Evolutionary conservation across 116 monocot species (phyloP).

Genomic region (Dioscorea cayenensis): DNA sequence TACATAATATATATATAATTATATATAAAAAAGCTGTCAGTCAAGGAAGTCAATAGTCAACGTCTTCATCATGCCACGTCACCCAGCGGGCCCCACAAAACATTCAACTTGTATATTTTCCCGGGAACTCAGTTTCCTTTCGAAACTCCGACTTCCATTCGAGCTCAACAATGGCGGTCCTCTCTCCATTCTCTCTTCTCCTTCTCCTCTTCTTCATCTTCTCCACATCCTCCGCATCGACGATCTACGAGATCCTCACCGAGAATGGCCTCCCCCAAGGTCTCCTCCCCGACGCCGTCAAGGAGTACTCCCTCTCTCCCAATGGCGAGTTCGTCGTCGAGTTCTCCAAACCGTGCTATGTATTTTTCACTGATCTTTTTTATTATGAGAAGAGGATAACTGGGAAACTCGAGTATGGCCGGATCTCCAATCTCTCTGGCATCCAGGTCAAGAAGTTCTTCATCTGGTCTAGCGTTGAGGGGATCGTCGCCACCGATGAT

Average conservation of each 20-base stretch:
- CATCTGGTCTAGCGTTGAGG: slow-evolving; percentile 26
- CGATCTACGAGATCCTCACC: slow-evolving; percentile 20
- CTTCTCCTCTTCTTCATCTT: slow-evolving; percentile 21
- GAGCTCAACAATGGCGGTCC: slow-evolving; percentile 4
- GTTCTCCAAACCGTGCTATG: slow-evolving; percentile 40
- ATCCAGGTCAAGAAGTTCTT: slow-evolving; percentile 38
- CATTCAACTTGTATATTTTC: not conserved
- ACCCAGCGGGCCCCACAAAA: too few relatives aligned
- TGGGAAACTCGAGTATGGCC: slow-evolving; percentile 35
- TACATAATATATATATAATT: too few relatives aligned
- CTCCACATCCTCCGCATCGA: not conserved
- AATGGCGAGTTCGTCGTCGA: slow-evolving; percentile 27
- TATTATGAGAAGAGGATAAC: slow-evolving; percentile 38
- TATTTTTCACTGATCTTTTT: slow-evolving; percentile 34
- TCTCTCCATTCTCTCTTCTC: slow-evolving; percentile 1
- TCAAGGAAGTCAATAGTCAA: too few relatives aligned
- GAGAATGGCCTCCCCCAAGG: slow-evolving; percentile 21
- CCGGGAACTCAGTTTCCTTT: too few relatives aligned
- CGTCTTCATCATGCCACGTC: too few relatives aligned
- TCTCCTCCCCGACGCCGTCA: slow-evolving; percentile 14
- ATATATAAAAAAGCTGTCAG: too few relatives aligned
- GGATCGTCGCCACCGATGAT: slow-evolving; percentile 15
- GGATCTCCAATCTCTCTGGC: slow-evolving; percentile 37
- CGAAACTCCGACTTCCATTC: too few relatives aligned
- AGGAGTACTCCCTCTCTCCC: slow-evolving; percentile 21